These are phyloP conservation scores for Microthlaspi erraticum DNA, from an alignment of 345 rosid species.

Conservation along the genomic window DNA sequence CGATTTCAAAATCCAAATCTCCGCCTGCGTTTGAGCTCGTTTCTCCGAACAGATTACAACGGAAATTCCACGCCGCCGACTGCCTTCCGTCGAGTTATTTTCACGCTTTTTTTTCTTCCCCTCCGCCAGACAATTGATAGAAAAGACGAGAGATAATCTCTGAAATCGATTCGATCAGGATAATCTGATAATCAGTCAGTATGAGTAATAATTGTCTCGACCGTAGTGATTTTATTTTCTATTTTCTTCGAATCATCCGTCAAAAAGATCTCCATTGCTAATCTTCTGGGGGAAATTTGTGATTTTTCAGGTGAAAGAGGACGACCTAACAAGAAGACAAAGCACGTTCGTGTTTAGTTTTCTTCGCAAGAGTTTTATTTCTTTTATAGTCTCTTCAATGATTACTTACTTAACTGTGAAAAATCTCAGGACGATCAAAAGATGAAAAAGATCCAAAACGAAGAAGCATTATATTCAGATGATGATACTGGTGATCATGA, in stretches of 20 bases:
- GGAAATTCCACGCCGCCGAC: not conserved
- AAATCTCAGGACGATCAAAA: constrained; percentile 67
- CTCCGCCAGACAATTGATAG: not conserved
- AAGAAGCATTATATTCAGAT: constrained; percentile 50
- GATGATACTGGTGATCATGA: constrained; percentile 75
- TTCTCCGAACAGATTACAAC: not conserved
- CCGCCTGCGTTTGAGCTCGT: not conserved
- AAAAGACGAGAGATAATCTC: not conserved
- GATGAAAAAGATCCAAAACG: constrained; percentile 55
- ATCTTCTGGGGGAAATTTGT: not conserved
- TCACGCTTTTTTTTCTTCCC: not conserved
- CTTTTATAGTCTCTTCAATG: not conserved
- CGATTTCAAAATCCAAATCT: too few relatives aligned
- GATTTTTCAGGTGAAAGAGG: constrained; percentile 74
- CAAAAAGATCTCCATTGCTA: not conserved
- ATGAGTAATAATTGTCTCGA: constrained; percentile 36
- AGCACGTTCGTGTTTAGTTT: constrained; percentile 47
- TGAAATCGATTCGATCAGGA: constrained; percentile 25
- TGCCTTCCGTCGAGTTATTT: not conserved
- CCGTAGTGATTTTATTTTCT: not conserved
- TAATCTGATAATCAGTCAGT: too few relatives aligned
- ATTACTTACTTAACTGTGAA: not conserved
- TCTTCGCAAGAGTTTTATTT: not conserved
- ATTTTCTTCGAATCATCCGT: constrained; percentile 12
- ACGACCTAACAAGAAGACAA: constrained; percentile 65